Conservation (phyloP, 2,329 filamentous ascomycete species). For the Fusarium citri region DNA sequence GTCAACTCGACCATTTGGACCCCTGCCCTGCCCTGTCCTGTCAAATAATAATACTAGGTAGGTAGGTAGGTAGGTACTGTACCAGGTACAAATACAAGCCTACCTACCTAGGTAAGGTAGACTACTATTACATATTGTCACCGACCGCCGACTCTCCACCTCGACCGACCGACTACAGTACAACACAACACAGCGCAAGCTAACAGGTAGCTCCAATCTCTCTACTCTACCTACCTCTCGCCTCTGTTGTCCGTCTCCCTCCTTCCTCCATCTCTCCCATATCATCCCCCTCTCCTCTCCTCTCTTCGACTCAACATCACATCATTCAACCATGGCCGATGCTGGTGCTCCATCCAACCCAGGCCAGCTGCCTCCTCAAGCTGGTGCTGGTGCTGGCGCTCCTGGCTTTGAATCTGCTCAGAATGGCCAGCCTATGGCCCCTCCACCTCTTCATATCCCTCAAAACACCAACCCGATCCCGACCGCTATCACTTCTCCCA, state of each 20-base stretch:
- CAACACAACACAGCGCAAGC: slow-evolving; percentile 34
- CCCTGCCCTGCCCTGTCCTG: slow-evolving; percentile 43
- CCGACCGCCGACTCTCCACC: slow-evolving; percentile 48
- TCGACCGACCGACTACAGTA: slow-evolving; percentile 43
- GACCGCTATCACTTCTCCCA: slow-evolving; percentile 88
- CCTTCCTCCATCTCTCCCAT: not conserved
- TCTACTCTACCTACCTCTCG: slow-evolving; percentile 36
- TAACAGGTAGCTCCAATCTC: slow-evolving; percentile 45
- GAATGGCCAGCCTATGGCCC: slow-evolving; percentile 82
- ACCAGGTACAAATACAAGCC: slow-evolving; percentile 33
- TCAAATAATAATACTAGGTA: slow-evolving; percentile 30
- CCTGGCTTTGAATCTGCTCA: slow-evolving; percentile 82
- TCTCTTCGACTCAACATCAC: slow-evolving; percentile 31
- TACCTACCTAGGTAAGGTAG: not conserved
- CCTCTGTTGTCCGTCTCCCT: slow-evolving; percentile 27
- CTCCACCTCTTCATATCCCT: slow-evolving; percentile 91
- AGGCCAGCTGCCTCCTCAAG: slow-evolving; percentile 75
- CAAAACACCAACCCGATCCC: slow-evolving; percentile 97
- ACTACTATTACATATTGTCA: slow-evolving; percentile 38
- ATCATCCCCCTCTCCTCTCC: slow-evolving; percentile 22
- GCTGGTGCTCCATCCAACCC: slow-evolving; percentile 71
- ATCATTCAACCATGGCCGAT: slow-evolving; percentile 76
- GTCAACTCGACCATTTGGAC: slow-evolving; percentile 32
- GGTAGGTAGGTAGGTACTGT: not conserved
- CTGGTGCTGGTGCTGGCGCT: slow-evolving; percentile 75